phyloP scores from a whole-genome alignment of 192 early-diverging fungal genomes.

The Coemansia sp. region DNA sequence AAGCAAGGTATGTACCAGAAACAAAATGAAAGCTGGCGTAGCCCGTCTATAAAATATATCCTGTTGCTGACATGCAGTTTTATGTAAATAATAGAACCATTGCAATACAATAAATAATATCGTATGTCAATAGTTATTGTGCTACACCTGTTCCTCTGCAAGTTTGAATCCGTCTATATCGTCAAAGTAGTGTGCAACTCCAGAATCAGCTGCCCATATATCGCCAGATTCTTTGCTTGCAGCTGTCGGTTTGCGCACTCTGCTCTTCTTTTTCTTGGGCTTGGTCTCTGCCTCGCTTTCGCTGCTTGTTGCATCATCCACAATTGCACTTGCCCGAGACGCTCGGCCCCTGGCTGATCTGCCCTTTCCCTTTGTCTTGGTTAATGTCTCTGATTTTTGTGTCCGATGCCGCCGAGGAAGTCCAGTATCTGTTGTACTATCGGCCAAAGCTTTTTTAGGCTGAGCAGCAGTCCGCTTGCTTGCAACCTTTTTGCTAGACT shows the following conservation, averaged over 20 bases:
- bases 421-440: background rate
- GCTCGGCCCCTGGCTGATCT: too few relatives aligned
- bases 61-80: background rate
- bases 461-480: background rate
- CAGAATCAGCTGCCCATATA: conserved; percentile 3
- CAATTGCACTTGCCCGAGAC: background rate
- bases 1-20: background rate
- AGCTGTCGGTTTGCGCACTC: background rate
- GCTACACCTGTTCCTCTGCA: conserved; percentile 25
- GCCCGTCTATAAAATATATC: background rate
- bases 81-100: background rate
- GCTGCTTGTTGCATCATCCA: background rate
- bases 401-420: background rate
- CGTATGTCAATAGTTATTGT: background rate
- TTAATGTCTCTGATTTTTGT: background rate
- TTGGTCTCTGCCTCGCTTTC: background rate
- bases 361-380: conserved; percentile 1
- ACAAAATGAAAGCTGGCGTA: background rate
- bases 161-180: conserved; percentile 36
- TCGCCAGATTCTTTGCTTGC: background rate
- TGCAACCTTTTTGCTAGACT: background rate
- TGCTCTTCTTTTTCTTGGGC: background rate
- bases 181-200: conserved; percentile 13
- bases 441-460: background rate
- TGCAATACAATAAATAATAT: background rate